phyloP scores from a whole-genome alignment of 495 filamentous ascomycete genomes.

The Chaetomidium leptoderma region DNA sequence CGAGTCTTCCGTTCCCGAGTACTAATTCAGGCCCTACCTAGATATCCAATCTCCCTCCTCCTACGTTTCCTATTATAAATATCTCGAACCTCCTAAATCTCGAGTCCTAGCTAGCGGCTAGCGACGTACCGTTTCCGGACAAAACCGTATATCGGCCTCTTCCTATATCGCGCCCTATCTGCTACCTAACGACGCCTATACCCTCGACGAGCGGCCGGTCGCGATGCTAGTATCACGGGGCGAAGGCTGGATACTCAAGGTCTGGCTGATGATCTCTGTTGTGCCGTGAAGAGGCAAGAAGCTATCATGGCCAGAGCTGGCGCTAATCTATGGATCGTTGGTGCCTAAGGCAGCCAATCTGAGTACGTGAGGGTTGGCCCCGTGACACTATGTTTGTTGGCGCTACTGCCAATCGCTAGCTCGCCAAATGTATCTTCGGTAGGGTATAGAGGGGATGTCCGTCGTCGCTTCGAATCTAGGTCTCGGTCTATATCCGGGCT shows the following conservation, averaged over 20 bases:
- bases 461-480: slow-evolving; percentile 7
- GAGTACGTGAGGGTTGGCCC: no score
- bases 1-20: background rate
- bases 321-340: no score
- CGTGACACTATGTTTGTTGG: slow-evolving; percentile 4
- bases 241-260: no score
- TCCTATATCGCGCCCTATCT: background rate
- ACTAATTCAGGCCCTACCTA: slow-evolving; percentile 1
- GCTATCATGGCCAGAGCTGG: no score
- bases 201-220: background rate
- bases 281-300: no score
- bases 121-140: slow-evolving; percentile 8
- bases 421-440: slow-evolving; percentile 9
- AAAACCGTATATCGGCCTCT: slow-evolving; percentile 3
- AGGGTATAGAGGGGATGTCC: slow-evolving; percentile 8
- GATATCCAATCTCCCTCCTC: background rate
- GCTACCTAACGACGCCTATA: background rate
- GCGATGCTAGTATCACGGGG: background rate
- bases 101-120: slow-evolving; percentile 2
- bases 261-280: no score
- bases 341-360: no score
- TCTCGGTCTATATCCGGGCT: slow-evolving; percentile 13
- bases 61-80: background rate
- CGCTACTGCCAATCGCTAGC: slow-evolving; percentile 10
- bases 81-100: slow-evolving; percentile 7